These are phyloP conservation scores for Diutina catenulata DNA, from an alignment of 1,139 yeast genomes.

Conservation along the genomic window DNA sequence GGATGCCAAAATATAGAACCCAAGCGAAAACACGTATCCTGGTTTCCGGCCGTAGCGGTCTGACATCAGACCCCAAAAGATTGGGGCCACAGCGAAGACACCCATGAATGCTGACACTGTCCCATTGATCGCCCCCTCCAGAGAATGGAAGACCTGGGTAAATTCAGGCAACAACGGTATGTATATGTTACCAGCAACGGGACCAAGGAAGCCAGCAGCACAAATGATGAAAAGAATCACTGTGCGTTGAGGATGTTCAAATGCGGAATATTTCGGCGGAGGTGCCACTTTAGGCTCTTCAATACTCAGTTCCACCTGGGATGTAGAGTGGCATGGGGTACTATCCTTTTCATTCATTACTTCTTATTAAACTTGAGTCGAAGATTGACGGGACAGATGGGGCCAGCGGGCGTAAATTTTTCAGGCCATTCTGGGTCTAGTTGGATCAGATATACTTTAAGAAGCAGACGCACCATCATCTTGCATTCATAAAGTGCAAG, in stretches of 20 bases:
- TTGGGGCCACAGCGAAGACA: conserved; percentile 8
- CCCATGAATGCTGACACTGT: conserved; percentile 9
- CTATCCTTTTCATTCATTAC: too few relatives aligned
- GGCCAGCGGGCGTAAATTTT: conserved; percentile 2
- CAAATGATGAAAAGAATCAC: not conserved
- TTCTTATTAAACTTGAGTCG: conserved; percentile 24
- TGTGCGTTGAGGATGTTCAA: too few relatives aligned
- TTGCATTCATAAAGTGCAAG: conserved; percentile 28
- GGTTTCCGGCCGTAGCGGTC: conserved; percentile 8
- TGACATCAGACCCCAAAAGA: conserved; percentile 8
- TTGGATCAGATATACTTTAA: not conserved
- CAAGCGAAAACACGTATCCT: conserved; percentile 6
- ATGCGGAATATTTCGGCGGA: too few relatives aligned
- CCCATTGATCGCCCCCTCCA: conserved; percentile 8
- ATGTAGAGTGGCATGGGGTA: too few relatives aligned
- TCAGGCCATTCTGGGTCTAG: not conserved
- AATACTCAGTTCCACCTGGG: too few relatives aligned
- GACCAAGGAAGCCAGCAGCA: conserved; percentile 39
- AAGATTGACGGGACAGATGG: not conserved
- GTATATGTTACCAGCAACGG: conserved; percentile 48
- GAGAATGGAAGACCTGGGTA: conserved; percentile 6
- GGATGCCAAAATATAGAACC: conserved; percentile 19
- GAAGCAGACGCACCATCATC: not conserved
- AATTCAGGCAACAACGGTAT: conserved; percentile 35
- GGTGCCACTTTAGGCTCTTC: too few relatives aligned